These are phyloP conservation scores for Boechera retrofracta DNA, from an alignment of 345 rosid genomes.

Conservation along the genomic window DNA sequence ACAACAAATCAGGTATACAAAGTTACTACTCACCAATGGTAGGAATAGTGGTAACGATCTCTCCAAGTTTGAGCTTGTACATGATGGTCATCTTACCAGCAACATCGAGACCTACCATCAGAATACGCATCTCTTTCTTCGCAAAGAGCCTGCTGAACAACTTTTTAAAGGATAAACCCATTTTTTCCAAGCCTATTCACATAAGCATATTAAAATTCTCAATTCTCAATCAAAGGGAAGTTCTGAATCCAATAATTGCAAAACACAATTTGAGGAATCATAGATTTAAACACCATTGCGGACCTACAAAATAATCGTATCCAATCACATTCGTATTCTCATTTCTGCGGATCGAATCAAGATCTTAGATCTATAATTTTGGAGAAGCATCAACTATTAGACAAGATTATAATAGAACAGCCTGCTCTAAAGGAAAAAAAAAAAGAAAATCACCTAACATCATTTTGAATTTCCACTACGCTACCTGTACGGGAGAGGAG, in stretches of 20 bases:
- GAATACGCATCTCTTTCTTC: conserved; percentile 79
- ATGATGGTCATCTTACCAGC: conserved; percentile 83
- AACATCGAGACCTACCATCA: conserved; percentile 84
- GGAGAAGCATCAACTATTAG: neutral
- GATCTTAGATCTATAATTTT: conserved; percentile 1
- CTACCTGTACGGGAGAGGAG: too few species aligned
- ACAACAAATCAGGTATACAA: neutral
- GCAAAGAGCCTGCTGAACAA: conserved; percentile 75
- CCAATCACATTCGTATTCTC: conserved; percentile 12
- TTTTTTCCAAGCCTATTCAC: conserved; percentile 26
- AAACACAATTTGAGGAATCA: neutral
- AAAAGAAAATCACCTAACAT: neutral
- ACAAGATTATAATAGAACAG: neutral
- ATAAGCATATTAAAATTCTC: neutral
- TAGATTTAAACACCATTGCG: neutral
- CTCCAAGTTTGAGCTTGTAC: conserved; percentile 81
- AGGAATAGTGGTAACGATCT: conserved; percentile 79
- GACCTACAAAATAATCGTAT: conserved; percentile 6
- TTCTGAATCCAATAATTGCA: neutral
- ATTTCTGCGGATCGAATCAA: neutral
- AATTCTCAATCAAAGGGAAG: neutral
- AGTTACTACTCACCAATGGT: conserved; percentile 62
- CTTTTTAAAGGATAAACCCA: conserved; percentile 74
- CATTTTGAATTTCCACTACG: neutral
- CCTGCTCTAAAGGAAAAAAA: neutral